Evolutionary conservation across 345 rosid species (phyloP).

Genomic region (Eucalyptus erythrocorys): DNA sequence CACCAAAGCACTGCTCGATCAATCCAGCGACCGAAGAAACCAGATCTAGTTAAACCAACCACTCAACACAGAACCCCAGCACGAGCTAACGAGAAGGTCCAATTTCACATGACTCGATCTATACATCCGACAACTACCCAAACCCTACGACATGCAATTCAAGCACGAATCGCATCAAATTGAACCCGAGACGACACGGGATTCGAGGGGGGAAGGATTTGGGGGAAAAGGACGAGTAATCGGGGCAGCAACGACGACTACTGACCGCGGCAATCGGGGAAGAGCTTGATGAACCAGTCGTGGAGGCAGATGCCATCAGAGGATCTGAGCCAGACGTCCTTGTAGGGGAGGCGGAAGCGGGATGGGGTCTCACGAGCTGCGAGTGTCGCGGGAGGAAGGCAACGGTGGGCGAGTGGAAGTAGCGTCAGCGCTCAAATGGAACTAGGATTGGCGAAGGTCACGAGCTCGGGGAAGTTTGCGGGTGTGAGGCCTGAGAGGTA

Average conservation of each 20-base stretch:
- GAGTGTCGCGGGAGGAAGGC: too few relatives aligned
- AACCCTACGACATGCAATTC: background rate
- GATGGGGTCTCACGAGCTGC: too few relatives aligned
- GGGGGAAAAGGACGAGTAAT: background rate
- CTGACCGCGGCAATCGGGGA: constrained; percentile 69
- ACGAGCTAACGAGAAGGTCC: background rate
- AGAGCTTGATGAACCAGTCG: constrained; percentile 88
- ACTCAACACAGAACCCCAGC: background rate
- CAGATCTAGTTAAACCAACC: background rate
- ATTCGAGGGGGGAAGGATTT: background rate
- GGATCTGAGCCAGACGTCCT: constrained; percentile 93
- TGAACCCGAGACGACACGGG: background rate
- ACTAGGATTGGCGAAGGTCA: too few relatives aligned
- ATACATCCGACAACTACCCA: too few relatives aligned
- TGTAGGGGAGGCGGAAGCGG: constrained; percentile 68
- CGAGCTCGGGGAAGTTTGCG: too few relatives aligned
- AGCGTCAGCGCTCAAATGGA: too few relatives aligned
- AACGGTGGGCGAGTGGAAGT: too few relatives aligned
- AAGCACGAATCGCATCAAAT: background rate
- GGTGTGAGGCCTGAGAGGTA: too few relatives aligned
- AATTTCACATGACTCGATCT: background rate
- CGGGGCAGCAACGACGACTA: too few relatives aligned
- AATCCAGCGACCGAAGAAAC: background rate
- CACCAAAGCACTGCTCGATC: background rate
- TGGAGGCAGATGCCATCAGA: constrained; percentile 89